Base-by-base conservation (phyloP, 2,329 filamentous ascomycete genomes). In the Fusarium sublunatum region DNA sequence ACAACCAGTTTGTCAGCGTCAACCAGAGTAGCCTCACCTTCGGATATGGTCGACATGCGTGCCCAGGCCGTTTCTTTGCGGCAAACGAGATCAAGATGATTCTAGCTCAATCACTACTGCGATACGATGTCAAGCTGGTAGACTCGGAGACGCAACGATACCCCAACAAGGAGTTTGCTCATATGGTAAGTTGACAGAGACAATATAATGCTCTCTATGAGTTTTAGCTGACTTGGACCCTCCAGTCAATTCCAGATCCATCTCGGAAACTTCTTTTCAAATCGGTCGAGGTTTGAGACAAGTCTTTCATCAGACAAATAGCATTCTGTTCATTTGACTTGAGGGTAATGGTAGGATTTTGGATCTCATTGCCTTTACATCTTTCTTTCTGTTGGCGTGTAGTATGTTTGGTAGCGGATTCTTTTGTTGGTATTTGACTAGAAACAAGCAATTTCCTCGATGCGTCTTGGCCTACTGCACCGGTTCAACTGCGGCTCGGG, bases 51-150 rank as follows among this genome's bases (percentile, higher is more conserved):
- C 45, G 45, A 10, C 45, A 48, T 29, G 45, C 45, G 2, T 48
- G 45, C 13, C 45, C 45, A 4, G 45, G 45, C 3, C 13, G 45
- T n/a, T 49, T 49, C 36, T 40, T 49, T 32, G 46, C 46, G 6
- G 25, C 36, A 7, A 49, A 15, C n/a, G 46, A 49, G 36, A 11
- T 49, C 15, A 48, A 49, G 46, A 49, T 49, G 19, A 49, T 49
- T 34, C 11, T 49, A 9, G 19, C 46, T 4, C 39, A 31, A 8
- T 15, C 28, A 8, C 7, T 49, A 19, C 10, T 41, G 6, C 10
- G 31, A 7, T 49, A 34, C n/a, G 36, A 49, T 10, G 19, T 48
- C n/a, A 28, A 13, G 15, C 3, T 48, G 34, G n/a, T 26, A 6
- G 45, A 11, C 15, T 10, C 13, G 15, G 35, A 25, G 4, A 38